These are phyloP conservation scores for Pseudogymnoascus sp. DNA, from an alignment of 2,329 filamentous ascomycete genomes.

Conservation along the genomic window DNA sequence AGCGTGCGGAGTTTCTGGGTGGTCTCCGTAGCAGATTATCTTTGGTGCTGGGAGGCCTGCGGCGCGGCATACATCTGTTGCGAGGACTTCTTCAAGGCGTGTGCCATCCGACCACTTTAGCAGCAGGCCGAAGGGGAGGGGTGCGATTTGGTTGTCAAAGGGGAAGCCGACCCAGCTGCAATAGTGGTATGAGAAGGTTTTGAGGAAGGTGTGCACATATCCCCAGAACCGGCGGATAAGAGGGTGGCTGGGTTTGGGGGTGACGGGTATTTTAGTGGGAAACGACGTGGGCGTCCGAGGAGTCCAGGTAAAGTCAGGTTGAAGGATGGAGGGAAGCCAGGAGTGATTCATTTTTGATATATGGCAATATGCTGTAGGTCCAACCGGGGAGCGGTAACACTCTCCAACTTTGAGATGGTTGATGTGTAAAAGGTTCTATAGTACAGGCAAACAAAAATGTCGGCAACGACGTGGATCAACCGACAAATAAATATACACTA, in stretches of 20 bases:
- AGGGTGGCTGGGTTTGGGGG: slow-evolving; percentile 20
- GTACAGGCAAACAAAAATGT: background rate
- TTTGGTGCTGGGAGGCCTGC: slow-evolving; percentile 32
- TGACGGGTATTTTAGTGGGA: slow-evolving; percentile 20
- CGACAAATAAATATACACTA: background rate
- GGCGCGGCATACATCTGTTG: slow-evolving; percentile 30
- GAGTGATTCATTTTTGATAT: background rate
- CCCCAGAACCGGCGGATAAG: slow-evolving; percentile 23
- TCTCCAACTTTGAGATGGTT: background rate
- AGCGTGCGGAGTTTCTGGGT: slow-evolving; percentile 26
- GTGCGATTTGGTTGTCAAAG: slow-evolving; percentile 28
- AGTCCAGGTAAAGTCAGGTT: slow-evolving; percentile 17
- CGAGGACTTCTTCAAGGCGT: slow-evolving; percentile 30
- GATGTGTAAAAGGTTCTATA: background rate
- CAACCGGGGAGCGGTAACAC: too few species aligned
- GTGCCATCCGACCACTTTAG: slow-evolving; percentile 33
- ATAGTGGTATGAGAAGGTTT: slow-evolving; percentile 28
- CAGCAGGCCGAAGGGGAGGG: slow-evolving; percentile 33
- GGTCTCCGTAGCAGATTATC: slow-evolving; percentile 30
- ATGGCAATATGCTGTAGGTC: background rate
- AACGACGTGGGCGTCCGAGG: slow-evolving; percentile 14
- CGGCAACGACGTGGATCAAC: background rate
- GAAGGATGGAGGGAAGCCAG: slow-evolving; percentile 12
- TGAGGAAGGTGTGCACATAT: slow-evolving; percentile 26
- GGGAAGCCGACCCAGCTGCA: slow-evolving; percentile 25